Evolutionary conservation across 345 rosid species (phyloP), one percentile per base, ranked within the genome.

Genomic region (Brassica rapa): DNA sequence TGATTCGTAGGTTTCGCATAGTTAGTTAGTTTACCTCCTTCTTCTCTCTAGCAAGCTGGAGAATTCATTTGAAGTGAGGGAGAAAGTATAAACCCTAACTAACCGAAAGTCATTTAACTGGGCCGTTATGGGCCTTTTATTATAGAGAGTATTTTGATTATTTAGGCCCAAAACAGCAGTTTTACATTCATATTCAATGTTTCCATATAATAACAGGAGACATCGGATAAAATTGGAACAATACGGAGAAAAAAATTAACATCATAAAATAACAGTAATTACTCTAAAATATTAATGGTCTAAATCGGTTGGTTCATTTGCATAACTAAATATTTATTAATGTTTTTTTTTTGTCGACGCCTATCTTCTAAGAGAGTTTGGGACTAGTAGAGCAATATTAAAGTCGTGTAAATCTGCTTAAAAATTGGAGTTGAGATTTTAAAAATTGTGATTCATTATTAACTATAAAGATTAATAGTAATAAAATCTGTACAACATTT

Each of bases 1-100:
- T 49, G 68, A 69, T 71, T 59, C 86, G 86, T 2, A 92, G 81
- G 49, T 72, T 51, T 71, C 82, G 77, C 93, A 90, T 89, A 33
- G 81, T 81, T 25, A 61, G 16, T 8, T 14, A 5, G 41, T 25
- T 56, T n/a, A 6, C 0, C 10, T 62, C 7, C 7, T 6, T 51
- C 15, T 15, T 51, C 59, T 53, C 62, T 49, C 35, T 68, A 61
- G 56, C 8, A 16, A 53, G 62, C 32, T 73, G 66, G 68, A 67
- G 70, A 37, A n/a, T 59, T 55, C 75, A 41, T 65, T 19, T 71
- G 68, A 75, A 77, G 62, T 59, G 71, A 19, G 65, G 6, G 8
- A 55, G 25, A 9, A 23, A 4, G 30, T 79, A 77, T 68, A 77
- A 82, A 82, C 84, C 84, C 82, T 82, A 82, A 49, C 55, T 14